phyloP scores from a whole-genome alignment of 2,329 filamentous ascomycete species.

The Calonectria pteridis region DNA sequence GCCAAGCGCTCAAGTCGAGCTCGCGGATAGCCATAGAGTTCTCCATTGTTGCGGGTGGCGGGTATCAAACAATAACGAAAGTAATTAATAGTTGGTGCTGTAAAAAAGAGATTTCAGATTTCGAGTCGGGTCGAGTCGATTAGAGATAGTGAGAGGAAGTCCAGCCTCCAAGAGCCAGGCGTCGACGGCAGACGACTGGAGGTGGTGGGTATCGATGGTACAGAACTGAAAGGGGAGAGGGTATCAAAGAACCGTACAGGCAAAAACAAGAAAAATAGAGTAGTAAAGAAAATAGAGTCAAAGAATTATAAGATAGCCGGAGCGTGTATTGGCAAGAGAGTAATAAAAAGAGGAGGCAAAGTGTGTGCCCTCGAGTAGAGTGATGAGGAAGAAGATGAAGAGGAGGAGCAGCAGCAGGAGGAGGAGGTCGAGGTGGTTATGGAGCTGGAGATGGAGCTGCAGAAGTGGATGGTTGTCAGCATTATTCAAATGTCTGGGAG shows the following conservation, averaged over 20 bases:
- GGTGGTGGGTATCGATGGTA: slow-evolving; percentile 17
- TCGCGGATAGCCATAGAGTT: slow-evolving; percentile 55
- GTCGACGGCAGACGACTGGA: slow-evolving; percentile 20
- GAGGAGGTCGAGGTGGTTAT: not conserved
- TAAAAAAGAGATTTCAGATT: slow-evolving; percentile 18
- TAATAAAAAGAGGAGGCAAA: slow-evolving; percentile 26
- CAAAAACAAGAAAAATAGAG: slow-evolving; percentile 13
- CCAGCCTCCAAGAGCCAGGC: slow-evolving; percentile 41
- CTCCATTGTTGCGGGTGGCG: slow-evolving; percentile 42
- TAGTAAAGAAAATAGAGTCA: slow-evolving; percentile 27
- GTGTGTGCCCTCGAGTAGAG: slow-evolving; percentile 1
- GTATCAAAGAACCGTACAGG: slow-evolving; percentile 16
- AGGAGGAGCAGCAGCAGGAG: slow-evolving; percentile 13
- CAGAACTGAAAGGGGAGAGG: not conserved
- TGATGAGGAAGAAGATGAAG: slow-evolving; percentile 15
- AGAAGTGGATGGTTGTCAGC: slow-evolving; percentile 24
- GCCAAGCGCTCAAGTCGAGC: slow-evolving; percentile 63
- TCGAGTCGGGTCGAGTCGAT: slow-evolving; percentile 12
- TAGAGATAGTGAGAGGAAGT: slow-evolving; percentile 36
- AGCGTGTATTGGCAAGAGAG: slow-evolving; percentile 22
- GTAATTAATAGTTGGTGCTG: slow-evolving; percentile 20
- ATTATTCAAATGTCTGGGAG: slow-evolving; percentile 26
- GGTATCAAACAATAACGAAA: slow-evolving; percentile 16
- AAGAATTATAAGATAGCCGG: slow-evolving; percentile 11
- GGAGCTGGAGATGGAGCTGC: slow-evolving; percentile 5